Base-by-base conservation (phyloP, 306 rosid species). In the Quercus cerris region DNA sequence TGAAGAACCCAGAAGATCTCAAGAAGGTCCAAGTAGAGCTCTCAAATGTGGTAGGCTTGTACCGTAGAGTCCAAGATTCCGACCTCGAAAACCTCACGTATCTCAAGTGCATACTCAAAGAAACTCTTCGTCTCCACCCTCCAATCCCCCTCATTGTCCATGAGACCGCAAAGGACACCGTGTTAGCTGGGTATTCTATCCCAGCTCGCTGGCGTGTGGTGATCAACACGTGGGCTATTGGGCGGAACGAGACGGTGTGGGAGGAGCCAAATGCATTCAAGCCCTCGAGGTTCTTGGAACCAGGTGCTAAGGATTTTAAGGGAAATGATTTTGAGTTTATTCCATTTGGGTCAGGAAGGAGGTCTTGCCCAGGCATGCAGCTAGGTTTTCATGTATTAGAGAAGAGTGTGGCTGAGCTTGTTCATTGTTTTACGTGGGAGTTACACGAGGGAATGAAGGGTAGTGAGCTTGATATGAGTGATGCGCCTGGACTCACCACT, bases 131-230 rank as follows among this genome's bases (percentile, higher is more conserved):
- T 22, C 90, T 89, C 54, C 93, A 89, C 80, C 93, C 93, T 0
- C 93, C 93, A 3, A 89, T 89, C 69, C 93, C 91, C 0, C 76
- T 89, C 10, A 88, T 85, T 57, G 89, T 89, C 71, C 91, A 89
- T 20, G 93, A 89, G 80, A 70, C 91, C 1, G 84, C 75, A 12
- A 73, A 56, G 52, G 85, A 87, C 19, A 49, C 77, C 9, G 20
- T 69, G 3, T 79, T 89, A 7, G 51, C 64, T 0, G 88, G 88
- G 15, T 83, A 87, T 82, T 75, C 71, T 2, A 77, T 89, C 22
- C 93, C 89, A 0, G 56, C 25, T 1, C 84, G 88, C 1, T 77
- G 89, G 1, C 82, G 89, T 0, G 91, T 89, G 1, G 72, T 76
- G 88, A 75, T 89, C 75, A 89, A 89, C 28, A 84, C 81, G 0